Base-by-base conservation (phyloP, 108 stramenopile species). In the Cyclotella choctawhatcheeana region DNA sequence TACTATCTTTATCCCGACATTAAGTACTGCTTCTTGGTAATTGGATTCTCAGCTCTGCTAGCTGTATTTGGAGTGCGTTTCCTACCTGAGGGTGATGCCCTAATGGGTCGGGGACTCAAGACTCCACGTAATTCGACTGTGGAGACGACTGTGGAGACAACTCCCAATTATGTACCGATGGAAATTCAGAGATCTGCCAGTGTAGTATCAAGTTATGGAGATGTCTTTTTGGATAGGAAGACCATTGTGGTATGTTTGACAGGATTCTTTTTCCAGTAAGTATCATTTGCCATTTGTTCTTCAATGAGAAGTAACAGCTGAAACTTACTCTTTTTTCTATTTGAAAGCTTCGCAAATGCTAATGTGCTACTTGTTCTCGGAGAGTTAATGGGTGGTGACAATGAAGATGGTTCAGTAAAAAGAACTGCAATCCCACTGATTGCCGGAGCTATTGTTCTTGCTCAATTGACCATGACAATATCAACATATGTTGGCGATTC, bases 231-330 rank as follows among this genome's bases (percentile, higher is more conserved):
- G 14, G 91, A 94, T 51, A 66, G 50, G 25, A 85, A 86, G 45
- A 83, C 86, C 13, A 70, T 84, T 13, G 73, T 94, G 6, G 73
- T 94, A 35, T 94, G 89, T 48, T 45, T 88, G 51, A 94, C 93
- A 5, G 93, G 93, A 26, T 92, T 92, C 82, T 92, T 92, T 63
- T 94, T 94, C 53, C 93, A 94, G 84, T 83, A 53, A 77, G 84
- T 71, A 29, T 35, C 24, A 8, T 51, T 53, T 16, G 34, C 27
- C 27, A 1, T 5, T 34, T 31, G 52, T n/a, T 40, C 48, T 12
- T 16, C 26, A 12, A 16, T 29, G 20, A 17, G 12, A 44, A n/a
- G 25, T 10, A 44, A n/a, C n/a, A n/a, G n/a, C n/a, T n/a, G 3
- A 3, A 44, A 18, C 27, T 32, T 29, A 44, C 48, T 26, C n/a